phyloP scores from a whole-genome alignment of 176 grass and related monocot genomes.

The Themeda triandra region DNA sequence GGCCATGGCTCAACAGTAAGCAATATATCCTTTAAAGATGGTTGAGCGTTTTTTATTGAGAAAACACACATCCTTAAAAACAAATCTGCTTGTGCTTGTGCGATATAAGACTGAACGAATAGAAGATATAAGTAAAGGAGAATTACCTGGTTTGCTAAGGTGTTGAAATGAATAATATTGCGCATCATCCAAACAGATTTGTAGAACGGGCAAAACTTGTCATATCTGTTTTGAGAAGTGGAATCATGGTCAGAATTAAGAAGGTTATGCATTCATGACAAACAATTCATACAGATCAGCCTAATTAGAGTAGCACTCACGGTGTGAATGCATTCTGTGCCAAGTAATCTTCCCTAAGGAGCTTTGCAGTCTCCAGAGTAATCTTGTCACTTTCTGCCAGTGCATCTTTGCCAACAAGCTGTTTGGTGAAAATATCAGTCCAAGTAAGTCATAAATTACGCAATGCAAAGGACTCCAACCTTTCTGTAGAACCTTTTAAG shows the following conservation, averaged over 20 bases:
- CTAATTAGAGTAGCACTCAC: slow-evolving; percentile 40
- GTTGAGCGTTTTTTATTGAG: background rate
- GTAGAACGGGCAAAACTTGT: slow-evolving; percentile 90
- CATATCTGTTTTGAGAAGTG: slow-evolving; percentile 48
- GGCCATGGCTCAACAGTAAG: background rate
- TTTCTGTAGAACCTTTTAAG: background rate
- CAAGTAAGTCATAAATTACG: slow-evolving; percentile 1
- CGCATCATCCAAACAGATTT: slow-evolving; percentile 98
- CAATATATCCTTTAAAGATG: slow-evolving; percentile 5
- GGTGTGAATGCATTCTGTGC: slow-evolving; percentile 86
- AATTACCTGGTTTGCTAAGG: slow-evolving; percentile 73
- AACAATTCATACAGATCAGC: background rate
- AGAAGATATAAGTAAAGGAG: background rate
- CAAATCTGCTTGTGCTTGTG: background rate
- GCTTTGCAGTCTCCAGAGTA: slow-evolving; percentile 74
- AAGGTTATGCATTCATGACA: background rate
- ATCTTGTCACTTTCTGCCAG: slow-evolving; percentile 87
- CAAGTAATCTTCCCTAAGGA: slow-evolving; percentile 83
- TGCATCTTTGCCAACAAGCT: slow-evolving; percentile 85
- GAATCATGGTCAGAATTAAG: slow-evolving; percentile 1
- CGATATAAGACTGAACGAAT: background rate
- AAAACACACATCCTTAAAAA: background rate
- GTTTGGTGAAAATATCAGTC: slow-evolving; percentile 25
- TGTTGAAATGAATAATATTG: slow-evolving; percentile 87
- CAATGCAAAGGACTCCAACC: background rate